Base-by-base conservation (phyloP, 2,329 filamentous ascomycete genomes). In the Chaetoscypha palmicola region DNA sequence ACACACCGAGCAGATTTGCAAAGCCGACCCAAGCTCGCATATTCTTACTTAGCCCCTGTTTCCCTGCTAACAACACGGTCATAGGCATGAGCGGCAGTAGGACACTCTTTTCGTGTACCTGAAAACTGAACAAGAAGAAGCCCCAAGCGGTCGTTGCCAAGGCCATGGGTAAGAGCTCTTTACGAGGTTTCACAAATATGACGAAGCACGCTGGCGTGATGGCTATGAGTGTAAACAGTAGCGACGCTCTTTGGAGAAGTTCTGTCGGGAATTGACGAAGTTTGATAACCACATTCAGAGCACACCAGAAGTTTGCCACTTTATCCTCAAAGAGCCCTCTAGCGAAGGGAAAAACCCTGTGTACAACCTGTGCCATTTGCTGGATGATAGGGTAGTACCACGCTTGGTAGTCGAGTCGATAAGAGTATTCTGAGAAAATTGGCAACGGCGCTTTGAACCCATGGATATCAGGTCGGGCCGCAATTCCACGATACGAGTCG, bases 241-340 rank as follows among this genome's bases (percentile, higher is more conserved):
- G 73, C 2, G 92, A 87, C 1, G 79, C 77, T 41, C 78, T 78
- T 61, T 94, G 88, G 22, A 98, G 76, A 4, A 88, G 63, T 5
- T 76, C 72, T 2, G 79, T 65, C 1, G 86, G 79, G 53, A 88
- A 92, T 14, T 77, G 69, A 50, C 85, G 77, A 28, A 98, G 77
- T 67, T 98, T 98, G 68, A 95, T 73, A 43, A 94, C 73, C 1
- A 92, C 83, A 62, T 97, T 94, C 44, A 91, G 73, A 3, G 89
- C 83, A 62, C 92, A 98, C 92, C 92, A 98, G 58, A 96, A 84
- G 62, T 98, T 98, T 59, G 92, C 92, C 16, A 98, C 94, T 66
- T 98, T 98, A 69, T 97, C 92, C 67, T 98, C 94, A 58, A 97
- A 98, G 5, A 98, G 69, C 3, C 92, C 92, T n/a, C 92, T 81